phyloP scores from a whole-genome alignment of 257 asterid genomes.

The Solanum appendiculatum region DNA sequence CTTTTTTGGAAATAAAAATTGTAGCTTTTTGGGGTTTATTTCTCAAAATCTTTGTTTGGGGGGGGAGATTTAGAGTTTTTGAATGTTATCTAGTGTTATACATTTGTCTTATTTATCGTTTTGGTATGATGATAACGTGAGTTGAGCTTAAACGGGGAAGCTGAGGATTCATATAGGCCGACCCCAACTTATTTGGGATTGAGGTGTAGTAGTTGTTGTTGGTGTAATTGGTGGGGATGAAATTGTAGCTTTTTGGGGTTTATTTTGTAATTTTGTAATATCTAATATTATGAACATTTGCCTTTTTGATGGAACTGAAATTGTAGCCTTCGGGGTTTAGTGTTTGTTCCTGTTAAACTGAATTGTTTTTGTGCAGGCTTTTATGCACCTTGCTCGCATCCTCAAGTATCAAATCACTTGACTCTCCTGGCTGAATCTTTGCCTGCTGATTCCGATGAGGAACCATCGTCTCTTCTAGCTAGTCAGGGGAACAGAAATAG shows the following conservation, averaged over 20 bases:
- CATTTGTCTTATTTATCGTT: neutral
- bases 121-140: neutral
- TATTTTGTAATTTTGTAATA: neutral
- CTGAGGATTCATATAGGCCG: neutral
- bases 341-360: neutral
- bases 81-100: neutral
- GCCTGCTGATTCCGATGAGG: conserved; percentile 46
- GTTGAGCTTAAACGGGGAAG: neutral
- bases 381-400: conserved; percentile 80
- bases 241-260: neutral
- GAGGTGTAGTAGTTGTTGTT: neutral
- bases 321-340: neutral
- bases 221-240: neutral
- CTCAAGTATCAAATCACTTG: conserved; percentile 58
- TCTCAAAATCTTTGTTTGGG: neutral
- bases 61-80: neutral
- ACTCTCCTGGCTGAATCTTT: conserved; percentile 81
- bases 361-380: conserved; percentile 47
- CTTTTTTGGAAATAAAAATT: neutral
- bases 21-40: neutral
- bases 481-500: conserved; percentile 77
- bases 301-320: neutral
- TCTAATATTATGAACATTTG: neutral
- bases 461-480: conserved; percentile 12
- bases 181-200: neutral